Evolutionary conservation across 2,329 filamentous ascomycete genomes (phyloP), one percentile per base, ranked within the genome.

Genomic region (Cladosporium sp.): DNA sequence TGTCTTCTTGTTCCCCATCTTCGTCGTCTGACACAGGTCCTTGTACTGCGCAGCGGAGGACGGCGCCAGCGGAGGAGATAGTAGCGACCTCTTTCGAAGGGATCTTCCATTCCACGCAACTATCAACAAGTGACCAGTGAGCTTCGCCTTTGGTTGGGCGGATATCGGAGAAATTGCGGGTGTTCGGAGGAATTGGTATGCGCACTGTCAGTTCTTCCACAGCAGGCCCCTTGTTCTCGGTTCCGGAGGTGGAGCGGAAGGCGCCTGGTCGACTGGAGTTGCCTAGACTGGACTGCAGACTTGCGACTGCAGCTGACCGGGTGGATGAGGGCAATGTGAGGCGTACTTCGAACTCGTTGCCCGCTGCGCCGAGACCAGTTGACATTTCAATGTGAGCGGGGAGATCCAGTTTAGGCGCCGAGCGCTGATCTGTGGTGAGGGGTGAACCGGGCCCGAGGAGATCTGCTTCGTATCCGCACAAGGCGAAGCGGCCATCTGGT

Each of bases 391-490:
- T 77, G 45, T 78, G 83, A 3, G 93, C 86, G 0, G 93, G 93
- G 4, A 97, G 73, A 65, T 90, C 89, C 11, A 97, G 75, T 59
- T 81, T 84, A 54, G 82, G 81, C 50, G 75, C 58, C 28, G 44
- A 57, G 46, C 58, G 62, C 32, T 43, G 46, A 37, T 54, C 57
- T 35, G 10, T 53, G 28, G 54, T 63, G 44, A 63, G 55, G 42
- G 58, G 57, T 38, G 54, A 77, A 13, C 83, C 79, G 46, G 86
- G 81, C 0, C 90, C 90, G 10, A 97, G 76, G 18, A 98, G 73
- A 68, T 98, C 89, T 16, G 95, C 89, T 69, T 96, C 92, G 66
- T 98, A 98, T 18, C 90, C 91, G 32, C 90, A 91, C 14, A 98
- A 77, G 38, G 95, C 87, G 68, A 97, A 98, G 41, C 89, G 82